phyloP scores from a whole-genome alignment of 768 basidiomycete genomes.

The Lentinula detonsa region DNA sequence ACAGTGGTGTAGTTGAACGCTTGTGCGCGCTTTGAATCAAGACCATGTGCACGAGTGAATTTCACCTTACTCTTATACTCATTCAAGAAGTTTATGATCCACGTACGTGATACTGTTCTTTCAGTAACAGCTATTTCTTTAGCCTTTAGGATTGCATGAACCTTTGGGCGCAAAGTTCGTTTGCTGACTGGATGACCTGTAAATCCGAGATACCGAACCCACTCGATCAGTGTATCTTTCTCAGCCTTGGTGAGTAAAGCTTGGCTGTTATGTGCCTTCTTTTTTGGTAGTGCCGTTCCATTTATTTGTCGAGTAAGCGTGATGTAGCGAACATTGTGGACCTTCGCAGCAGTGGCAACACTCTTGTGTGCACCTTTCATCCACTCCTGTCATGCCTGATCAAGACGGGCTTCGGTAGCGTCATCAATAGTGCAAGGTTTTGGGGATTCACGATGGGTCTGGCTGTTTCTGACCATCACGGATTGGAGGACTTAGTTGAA shows the following conservation, averaged over 20 bases:
- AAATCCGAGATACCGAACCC: background rate
- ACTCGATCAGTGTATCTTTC: background rate
- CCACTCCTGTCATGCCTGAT: too few relatives aligned
- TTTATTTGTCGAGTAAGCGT: too few relatives aligned
- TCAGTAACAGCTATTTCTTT: background rate
- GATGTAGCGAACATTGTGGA: too few relatives aligned
- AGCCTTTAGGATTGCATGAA: background rate
- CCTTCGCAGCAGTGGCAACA: too few relatives aligned
- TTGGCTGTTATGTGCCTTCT: background rate
- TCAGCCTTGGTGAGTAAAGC: background rate
- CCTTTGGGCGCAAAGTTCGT: background rate
- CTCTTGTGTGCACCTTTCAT: too few relatives aligned
- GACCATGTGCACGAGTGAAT: constrained; percentile 5
- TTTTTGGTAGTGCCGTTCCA: background rate
- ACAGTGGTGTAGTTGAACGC: constrained; percentile 27
- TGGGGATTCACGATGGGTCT: too few relatives aligned
- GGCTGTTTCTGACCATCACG: too few relatives aligned
- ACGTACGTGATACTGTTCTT: background rate
- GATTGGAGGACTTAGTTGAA: too few relatives aligned
- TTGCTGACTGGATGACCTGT: background rate
- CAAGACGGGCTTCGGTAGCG: too few relatives aligned
- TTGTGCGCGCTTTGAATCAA: constrained; percentile 26
- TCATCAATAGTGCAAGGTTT: too few relatives aligned
- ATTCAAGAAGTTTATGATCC: too few relatives aligned
- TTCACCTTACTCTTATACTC: background rate